Evolutionary conservation across 257 asterid species (phyloP).

Genomic region (Voacanga thouarsii): DNA sequence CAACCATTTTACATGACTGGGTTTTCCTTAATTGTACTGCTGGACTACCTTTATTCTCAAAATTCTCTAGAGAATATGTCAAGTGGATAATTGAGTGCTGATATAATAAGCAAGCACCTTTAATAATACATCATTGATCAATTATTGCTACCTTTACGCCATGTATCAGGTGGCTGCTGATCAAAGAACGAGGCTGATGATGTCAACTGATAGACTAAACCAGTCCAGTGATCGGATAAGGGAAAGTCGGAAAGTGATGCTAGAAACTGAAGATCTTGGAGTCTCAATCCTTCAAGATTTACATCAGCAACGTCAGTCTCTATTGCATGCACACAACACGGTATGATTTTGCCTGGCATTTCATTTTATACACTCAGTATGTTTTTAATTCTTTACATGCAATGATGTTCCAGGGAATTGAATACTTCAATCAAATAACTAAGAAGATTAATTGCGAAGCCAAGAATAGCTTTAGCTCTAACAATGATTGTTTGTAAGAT

Average conservation of each 20-base stretch:
- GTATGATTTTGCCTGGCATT: constrained; percentile 13
- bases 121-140: not conserved
- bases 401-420: too few species aligned
- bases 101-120: not conserved
- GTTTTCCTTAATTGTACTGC: not conserved
- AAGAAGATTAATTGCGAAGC: not conserved
- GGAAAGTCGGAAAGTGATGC: constrained; percentile 34
- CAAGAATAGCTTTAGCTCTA: not conserved
- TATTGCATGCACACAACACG: constrained; percentile 35
- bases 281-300: constrained; percentile 40
- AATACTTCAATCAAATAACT: not conserved
- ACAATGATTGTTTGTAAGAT: not conserved
- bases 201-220: constrained; percentile 39
- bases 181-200: constrained; percentile 39
- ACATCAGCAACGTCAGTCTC: constrained; percentile 37
- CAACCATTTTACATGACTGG: not conserved
- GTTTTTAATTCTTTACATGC: not conserved
- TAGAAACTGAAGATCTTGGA: constrained; percentile 44
- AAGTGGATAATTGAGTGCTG: not conserved
- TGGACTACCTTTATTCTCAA: not conserved
- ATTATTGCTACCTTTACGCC: not conserved
- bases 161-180: constrained; percentile 31
- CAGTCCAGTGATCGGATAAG: constrained; percentile 34
- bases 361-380: not conserved
- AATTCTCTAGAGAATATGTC: not conserved